phyloP scores from a whole-genome alignment of 805 yeast genomes.

The Metschnikowia aberdeeniae region DNA sequence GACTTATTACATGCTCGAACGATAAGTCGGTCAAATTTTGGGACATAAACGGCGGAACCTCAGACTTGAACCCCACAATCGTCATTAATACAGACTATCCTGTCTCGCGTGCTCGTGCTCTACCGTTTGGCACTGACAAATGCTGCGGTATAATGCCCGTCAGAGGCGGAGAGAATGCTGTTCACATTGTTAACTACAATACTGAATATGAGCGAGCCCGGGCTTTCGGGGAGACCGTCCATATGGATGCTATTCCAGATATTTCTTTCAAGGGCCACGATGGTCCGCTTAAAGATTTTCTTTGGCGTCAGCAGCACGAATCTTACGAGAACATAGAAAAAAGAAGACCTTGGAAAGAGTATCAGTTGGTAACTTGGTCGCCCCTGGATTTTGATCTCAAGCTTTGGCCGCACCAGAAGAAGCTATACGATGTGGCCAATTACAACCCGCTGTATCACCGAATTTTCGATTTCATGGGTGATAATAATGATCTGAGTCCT shows the following conservation, averaged over 20 bases:
- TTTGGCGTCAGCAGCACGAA: slow-evolving; percentile 64
- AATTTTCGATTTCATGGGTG: slow-evolving; percentile 15
- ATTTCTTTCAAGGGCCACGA: slow-evolving; percentile 74
- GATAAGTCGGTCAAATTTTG: slow-evolving; percentile 64
- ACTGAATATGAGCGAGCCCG: slow-evolving; percentile 27
- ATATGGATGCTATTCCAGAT: slow-evolving; percentile 16
- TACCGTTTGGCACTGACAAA: slow-evolving; percentile 74
- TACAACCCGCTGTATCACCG: slow-evolving; percentile 34
- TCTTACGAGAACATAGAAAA: slow-evolving; percentile 43
- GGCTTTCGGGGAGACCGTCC: slow-evolving; percentile 24
- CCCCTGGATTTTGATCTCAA: slow-evolving; percentile 75
- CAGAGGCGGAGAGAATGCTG: slow-evolving; percentile 73
- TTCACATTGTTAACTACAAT: slow-evolving; percentile 52
- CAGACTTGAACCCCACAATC: slow-evolving; percentile 40
- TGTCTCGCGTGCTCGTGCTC: slow-evolving; percentile 78
- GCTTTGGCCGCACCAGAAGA: slow-evolving; percentile 64
- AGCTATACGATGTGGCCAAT: slow-evolving; percentile 33
- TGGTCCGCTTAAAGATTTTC: slow-evolving; percentile 80
- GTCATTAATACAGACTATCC: slow-evolving; percentile 76
- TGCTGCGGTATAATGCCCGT: slow-evolving; percentile 89
- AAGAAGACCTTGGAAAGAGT: slow-evolving; percentile 68
- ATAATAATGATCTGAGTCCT: slow-evolving; percentile 2
- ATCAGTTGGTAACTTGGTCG: slow-evolving; percentile 92
- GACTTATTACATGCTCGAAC: slow-evolving; percentile 77
- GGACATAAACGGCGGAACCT: slow-evolving; percentile 6